These are phyloP conservation scores for Polyplosphaeria fusca DNA, from an alignment of 495 filamentous ascomycete genomes.

Conservation along the genomic window DNA sequence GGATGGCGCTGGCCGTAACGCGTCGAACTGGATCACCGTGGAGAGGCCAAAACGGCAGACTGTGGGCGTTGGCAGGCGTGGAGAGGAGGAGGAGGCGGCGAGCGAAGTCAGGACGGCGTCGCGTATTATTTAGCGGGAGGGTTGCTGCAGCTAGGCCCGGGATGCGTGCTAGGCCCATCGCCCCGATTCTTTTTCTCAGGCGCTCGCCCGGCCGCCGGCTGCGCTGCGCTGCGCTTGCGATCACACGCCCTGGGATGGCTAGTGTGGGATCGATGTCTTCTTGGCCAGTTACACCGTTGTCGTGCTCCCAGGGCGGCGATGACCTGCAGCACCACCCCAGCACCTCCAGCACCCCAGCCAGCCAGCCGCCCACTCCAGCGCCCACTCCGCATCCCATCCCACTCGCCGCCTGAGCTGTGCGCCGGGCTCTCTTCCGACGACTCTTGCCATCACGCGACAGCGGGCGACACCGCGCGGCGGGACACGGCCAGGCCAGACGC, in stretches of 20 bases:
- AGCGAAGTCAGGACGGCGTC: slow-evolving; percentile 2
- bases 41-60: slow-evolving; percentile 33
- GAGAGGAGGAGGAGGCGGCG: slow-evolving; percentile 1
- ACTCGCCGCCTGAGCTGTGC: neutral
- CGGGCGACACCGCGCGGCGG: too few species aligned
- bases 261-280: neutral
- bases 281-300: neutral
- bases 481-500: too few species aligned
- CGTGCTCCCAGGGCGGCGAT: neutral
- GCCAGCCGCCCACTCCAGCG: neutral
- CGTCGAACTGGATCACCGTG: slow-evolving; percentile 19
- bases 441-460: too few species aligned
- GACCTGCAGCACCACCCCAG: slow-evolving; percentile 18
- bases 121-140: neutral
- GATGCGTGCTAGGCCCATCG: neutral
- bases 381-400: neutral
- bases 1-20: slow-evolving; percentile 37
- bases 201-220: neutral
- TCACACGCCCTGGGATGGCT: neutral
- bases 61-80: neutral
- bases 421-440: too few species aligned
- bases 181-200: slow-evolving; percentile 10
- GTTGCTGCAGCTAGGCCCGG: neutral
- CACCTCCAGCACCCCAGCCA: neutral
- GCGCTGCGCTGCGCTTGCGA: neutral